Evolutionary conservation across 345 rosid species (phyloP).

Genomic region (Toxicodendron radicans): DNA sequence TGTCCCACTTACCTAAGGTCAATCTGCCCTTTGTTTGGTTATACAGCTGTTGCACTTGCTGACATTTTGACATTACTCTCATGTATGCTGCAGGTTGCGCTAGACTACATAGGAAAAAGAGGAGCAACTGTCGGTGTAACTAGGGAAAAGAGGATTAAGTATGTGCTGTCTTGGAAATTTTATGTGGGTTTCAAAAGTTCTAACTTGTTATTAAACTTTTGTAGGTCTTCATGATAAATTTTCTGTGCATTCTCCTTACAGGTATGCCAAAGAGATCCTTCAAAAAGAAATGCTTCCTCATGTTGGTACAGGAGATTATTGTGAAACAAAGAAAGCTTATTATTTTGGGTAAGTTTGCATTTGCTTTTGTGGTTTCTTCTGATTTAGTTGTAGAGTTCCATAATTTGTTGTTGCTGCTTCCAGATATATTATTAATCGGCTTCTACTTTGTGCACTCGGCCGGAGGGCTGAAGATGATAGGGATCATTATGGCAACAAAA

Average conservation of each 20-base stretch:
- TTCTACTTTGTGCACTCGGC: slow-evolving; percentile 62
- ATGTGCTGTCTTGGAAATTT: slow-evolving; percentile 36
- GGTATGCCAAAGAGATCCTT: slow-evolving; percentile 97
- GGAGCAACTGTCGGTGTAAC: slow-evolving; percentile 98
- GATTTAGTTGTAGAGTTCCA: background rate
- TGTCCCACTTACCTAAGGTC: slow-evolving; percentile 8
- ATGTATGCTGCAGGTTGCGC: slow-evolving; percentile 71
- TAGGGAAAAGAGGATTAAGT: slow-evolving; percentile 94
- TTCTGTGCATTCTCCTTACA: slow-evolving; percentile 37
- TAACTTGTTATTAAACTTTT: slow-evolving; percentile 19
- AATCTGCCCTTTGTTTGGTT: background rate
- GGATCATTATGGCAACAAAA: slow-evolving; percentile 98
- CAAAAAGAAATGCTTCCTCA: slow-evolving; percentile 99
- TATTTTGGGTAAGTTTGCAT: slow-evolving; percentile 73
- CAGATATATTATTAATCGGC: slow-evolving; percentile 88
- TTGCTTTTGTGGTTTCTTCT: slow-evolving; percentile 16
- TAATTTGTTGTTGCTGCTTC: slow-evolving; percentile 13
- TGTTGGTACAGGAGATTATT: slow-evolving; percentile 86
- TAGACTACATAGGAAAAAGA: slow-evolving; percentile 95
- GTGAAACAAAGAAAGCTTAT: slow-evolving; percentile 97
- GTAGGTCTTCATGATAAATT: slow-evolving; percentile 21
- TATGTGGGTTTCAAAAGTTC: slow-evolving; percentile 17
- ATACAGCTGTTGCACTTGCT: background rate
- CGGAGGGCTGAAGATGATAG: slow-evolving; percentile 97
- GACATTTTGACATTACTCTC: slow-evolving; percentile 5